Base-by-base conservation (phyloP, 2,329 filamentous ascomycete genomes). In the Xylariales sp. region DNA sequence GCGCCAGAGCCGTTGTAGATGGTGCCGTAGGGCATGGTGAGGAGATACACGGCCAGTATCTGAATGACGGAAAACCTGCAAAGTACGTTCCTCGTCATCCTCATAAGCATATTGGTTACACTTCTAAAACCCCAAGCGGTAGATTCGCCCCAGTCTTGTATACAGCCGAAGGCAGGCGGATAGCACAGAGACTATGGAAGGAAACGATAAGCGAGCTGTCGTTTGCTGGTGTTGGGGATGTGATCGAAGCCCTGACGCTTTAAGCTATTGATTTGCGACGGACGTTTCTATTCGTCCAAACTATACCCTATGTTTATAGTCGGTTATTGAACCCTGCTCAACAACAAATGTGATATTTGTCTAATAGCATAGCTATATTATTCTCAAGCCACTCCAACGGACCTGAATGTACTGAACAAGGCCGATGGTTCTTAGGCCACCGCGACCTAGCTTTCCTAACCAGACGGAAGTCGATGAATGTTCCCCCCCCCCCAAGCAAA, bases 151-250 rank as follows among this genome's bases (percentile, higher is more conserved):
- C 60, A 0, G 3, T 69, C 34, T 46, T 72, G 6, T 71, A 69
- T 63, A 71, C 66, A 28, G 12, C 62, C 2, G 69, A 71, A n/a
- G 69, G 69, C 10, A 53, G 14, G 14, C 23, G 50, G 16, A 64
- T 70, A 59, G 49, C 59, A 1, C 58, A 62, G 30, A 64, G 14
- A 9, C 32, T 70, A 8, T 71, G 69, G 69, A 50, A 68, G 39
- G 69, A 68, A 41, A 70, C 64, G 18, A 70, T 70, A 54, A 59
- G 46, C 14, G 69, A 70, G 39, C 43, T 71, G 8, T 55, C 64
- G 8, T 65, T 69, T 55, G 63, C 61, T 48, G 52, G 39, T 12
- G 62, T 49, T 41, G 64, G 64, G 18, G 46, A 53, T 34, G n/a
- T 69, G 3, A 56, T 69, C 7, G 32, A 49, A 10, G 59, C 50